Evolutionary conservation across 1,139 yeast genomes (phyloP).

Genomic region (Lizanozyma gosingica): DNA sequence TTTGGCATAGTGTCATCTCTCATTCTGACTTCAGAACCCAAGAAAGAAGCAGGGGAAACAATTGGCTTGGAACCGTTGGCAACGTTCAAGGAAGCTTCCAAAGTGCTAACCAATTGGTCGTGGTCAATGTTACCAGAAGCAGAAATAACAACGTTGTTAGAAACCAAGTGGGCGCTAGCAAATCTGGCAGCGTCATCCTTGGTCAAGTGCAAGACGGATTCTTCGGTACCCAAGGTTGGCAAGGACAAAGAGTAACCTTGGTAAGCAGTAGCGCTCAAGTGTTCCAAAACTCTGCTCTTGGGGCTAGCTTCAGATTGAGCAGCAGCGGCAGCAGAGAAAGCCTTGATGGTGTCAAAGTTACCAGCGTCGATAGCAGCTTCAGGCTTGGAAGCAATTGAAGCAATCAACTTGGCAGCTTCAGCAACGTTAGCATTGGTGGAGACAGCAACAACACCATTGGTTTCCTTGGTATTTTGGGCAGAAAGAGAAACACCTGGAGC

Average conservation of each 20-base stretch:
- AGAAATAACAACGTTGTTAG: constrained; percentile 59
- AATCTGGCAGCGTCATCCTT: constrained; percentile 49
- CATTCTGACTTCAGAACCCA: constrained; percentile 79
- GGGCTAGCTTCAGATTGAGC: constrained; percentile 39
- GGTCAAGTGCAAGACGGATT: constrained; percentile 50
- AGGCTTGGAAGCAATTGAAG: constrained; percentile 28
- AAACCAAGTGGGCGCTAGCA: constrained; percentile 46
- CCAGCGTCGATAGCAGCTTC: constrained; percentile 24
- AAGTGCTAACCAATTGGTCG: constrained; percentile 56
- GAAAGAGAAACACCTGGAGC: constrained; percentile 40
- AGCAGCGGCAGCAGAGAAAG: constrained; percentile 25
- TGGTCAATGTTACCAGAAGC: constrained; percentile 68
- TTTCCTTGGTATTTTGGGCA: constrained; percentile 41
- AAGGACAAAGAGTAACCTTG: constrained; percentile 74
- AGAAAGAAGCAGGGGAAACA: constrained; percentile 47
- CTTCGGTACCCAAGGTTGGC: constrained; percentile 67
- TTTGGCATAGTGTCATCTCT: constrained; percentile 82
- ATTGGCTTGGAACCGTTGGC: constrained; percentile 49
- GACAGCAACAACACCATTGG: constrained; percentile 45
- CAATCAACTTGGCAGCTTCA: constrained; percentile 34
- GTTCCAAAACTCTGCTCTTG: constrained; percentile 50
- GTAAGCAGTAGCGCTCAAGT: constrained; percentile 72
- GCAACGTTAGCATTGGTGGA: constrained; percentile 14
- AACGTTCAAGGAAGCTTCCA: constrained; percentile 42
- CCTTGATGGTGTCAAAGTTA: constrained; percentile 21